A percentile compares a stretch with the other conserved stretches of the same genome.
Conservation (phyloP, 148 eudicot species). For the Suaeda aralocaspica region DNA sequence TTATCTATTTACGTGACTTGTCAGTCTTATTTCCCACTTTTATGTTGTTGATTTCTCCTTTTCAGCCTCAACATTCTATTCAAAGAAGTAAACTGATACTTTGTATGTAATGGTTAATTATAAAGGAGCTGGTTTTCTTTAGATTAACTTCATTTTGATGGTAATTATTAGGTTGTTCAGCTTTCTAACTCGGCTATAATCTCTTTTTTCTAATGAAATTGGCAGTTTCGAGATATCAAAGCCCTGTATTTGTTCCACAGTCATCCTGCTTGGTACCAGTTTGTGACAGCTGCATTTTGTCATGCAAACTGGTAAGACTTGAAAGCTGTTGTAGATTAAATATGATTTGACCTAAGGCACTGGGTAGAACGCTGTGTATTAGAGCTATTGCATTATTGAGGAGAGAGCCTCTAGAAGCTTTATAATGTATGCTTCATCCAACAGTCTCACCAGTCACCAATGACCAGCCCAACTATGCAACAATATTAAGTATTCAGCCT, state of each 20-base stretch:
- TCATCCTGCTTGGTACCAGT: conserved; percentile 90
- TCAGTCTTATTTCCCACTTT: not conserved
- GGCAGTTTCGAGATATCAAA: conserved; percentile 64
- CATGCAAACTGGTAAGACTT: conserved; percentile 82
- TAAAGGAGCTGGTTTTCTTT: not conserved
- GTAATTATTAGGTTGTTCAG: not conserved
- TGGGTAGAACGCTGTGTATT: not conserved
- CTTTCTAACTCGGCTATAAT: not conserved
- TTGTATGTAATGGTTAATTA: conserved; percentile 1
- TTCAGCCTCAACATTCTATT: not conserved
- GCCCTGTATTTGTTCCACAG: conserved; percentile 74
- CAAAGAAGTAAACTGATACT: not conserved
- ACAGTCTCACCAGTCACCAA: not conserved
- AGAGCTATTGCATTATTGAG: not conserved
- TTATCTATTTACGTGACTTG: not conserved
- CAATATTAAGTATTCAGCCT: not conserved
- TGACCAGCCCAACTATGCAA: not conserved
- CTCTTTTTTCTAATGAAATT: conserved; percentile 10
- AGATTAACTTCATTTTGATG: not conserved
- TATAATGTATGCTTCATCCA: not conserved
- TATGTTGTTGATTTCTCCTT: not conserved
- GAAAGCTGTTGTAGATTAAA: not conserved
- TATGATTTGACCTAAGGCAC: not conserved
- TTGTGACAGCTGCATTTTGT: conserved; percentile 93
- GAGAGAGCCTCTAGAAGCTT: conserved; percentile 52